Conservation (phyloP, 306 rosid genomes). For the Cicer judaicum region DNA sequence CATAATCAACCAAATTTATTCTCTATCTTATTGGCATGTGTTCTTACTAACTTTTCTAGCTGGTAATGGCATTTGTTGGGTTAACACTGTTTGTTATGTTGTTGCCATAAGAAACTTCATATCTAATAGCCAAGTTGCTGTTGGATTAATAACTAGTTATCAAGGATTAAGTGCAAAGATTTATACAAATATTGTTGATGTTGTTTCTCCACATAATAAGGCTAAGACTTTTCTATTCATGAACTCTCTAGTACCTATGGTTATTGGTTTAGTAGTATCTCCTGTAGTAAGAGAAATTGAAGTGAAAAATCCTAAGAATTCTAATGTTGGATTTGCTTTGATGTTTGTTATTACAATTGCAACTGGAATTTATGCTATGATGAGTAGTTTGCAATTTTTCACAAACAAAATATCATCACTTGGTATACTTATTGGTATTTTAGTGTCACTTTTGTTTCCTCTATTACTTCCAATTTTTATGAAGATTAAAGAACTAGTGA, state of each 20-base stretch:
- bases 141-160: conserved; percentile 80
- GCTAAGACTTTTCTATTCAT: conserved; percentile 66
- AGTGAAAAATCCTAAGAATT: conserved; percentile 31
- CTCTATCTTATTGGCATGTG: conserved; percentile 63
- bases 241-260: conserved; percentile 67
- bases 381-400: conserved; percentile 62
- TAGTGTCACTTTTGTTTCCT: conserved; percentile 60
- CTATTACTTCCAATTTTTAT: conserved; percentile 51
- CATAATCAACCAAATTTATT: conserved; percentile 55
- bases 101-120: conserved; percentile 68
- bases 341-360: conserved; percentile 69
- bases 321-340: conserved; percentile 54
- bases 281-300: conserved; percentile 54
- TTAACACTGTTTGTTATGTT: conserved; percentile 82
- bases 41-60: conserved; percentile 74
- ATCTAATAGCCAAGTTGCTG: conserved; percentile 58
- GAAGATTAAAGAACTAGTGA: conserved; percentile 47
- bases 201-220: conserved; percentile 45
- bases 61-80: conserved; percentile 94
- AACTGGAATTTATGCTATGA: conserved; percentile 72
- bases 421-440: conserved; percentile 52
- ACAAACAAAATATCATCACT: conserved; percentile 48
- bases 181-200: conserved; percentile 65
- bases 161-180: conserved; percentile 89
- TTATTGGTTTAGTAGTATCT: conserved; percentile 45